Evolutionary conservation across 805 yeast genomes (phyloP), one percentile per base, ranked within the genome.

Genomic region (Tanozyma kutaoensis): DNA sequence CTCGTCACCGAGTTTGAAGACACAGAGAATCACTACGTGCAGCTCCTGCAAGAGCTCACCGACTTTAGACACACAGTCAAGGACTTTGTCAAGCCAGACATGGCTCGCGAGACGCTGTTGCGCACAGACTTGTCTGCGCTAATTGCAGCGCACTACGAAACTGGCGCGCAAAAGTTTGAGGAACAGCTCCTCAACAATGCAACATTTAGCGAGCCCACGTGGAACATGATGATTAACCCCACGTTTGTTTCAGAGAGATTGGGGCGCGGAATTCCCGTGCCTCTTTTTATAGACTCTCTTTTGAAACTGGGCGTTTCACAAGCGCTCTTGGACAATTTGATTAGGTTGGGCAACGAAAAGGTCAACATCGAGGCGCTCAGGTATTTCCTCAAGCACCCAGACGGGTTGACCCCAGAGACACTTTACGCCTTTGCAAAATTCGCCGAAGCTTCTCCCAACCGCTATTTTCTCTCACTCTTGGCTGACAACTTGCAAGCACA

Each of bases 1-100:
- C 60, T 7, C 31, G 34, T 55, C 14, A 48, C 51, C 28, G 50
- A 54, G 33, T 50, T 58, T 24, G 62, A 59, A 29, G 57, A 55
- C 27, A 41, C 59, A 7, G 60, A 56, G 17, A 50, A 53, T 24
- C 52, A 53, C 32, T 59, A 58, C 36, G 29, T 57, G 26, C 48
- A 45, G 21, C 36, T 55, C 22, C 39, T 42, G 16, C 33, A 35
- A 0, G 52, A 50, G 15, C 31, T 51, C 11, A 17, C 15, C 5
- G 30, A 30, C 4, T 53, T 52, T 29, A 46, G 40, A 26, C 17
- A 10, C n/a, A n/a, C n/a, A n/a, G n/a, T n/a, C n/a, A n/a, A n/a
- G n/a, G n/a, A n/a, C n/a, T n/a, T n/a, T n/a, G n/a, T n/a, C n/a
- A n/a, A n/a, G n/a, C n/a, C n/a, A n/a, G n/a, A n/a, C n/a, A n/a